Evolutionary conservation across 2,329 filamentous ascomycete species (phyloP), one percentile per base, ranked within the genome.

Genomic region (Orbilia brochopaga): DNA sequence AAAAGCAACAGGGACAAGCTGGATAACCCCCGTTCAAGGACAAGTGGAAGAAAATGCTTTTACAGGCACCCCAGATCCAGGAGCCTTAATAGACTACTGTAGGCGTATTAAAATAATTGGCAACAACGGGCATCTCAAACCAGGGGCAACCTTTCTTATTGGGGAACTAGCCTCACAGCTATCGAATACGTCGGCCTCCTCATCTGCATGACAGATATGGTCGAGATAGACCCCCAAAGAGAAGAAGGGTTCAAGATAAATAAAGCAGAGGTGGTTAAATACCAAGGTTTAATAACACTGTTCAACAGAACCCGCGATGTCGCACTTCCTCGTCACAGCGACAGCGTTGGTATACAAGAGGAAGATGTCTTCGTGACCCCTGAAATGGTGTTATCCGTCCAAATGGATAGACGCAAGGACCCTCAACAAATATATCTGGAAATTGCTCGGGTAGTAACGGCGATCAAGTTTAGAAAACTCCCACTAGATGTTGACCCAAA

Each of bases 131-230:
- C 19, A 46, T 21, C 46, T 58, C 7, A 46, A 32, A 7, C 42
- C 55, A 11, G 42, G 55, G 35, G 48, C 46, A 17, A 27, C 15
- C 6, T 11, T 50, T 1, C 19, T 58, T 17, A 58, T 58, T n/a
- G 42, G 42, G 55, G 55, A 11, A 21, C 23, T 48, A 30, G 55
- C 4, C 24, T 46, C 5, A 46, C 55, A 13, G 23, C 55, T 0
- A 46, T 30, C n/a, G 55, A 58, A 19, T 58, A 46, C n/a, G 8
- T 58, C 6, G 55, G 55, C 11, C 2, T 58, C 8, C 32, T 58
- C 19, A 2, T 50, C 4, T 13, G 37, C 1, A 48, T 15, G 44
- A 37, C 32, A 6, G 13, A 37, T 7, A 37, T 37, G 7, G 7
- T 37, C 32, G 32, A 13, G 32, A 6, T 37, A 7, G 32, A 37